phyloP scores from a whole-genome alignment of 2,329 filamentous ascomycete species.

The Aureobasidium sp. region DNA sequence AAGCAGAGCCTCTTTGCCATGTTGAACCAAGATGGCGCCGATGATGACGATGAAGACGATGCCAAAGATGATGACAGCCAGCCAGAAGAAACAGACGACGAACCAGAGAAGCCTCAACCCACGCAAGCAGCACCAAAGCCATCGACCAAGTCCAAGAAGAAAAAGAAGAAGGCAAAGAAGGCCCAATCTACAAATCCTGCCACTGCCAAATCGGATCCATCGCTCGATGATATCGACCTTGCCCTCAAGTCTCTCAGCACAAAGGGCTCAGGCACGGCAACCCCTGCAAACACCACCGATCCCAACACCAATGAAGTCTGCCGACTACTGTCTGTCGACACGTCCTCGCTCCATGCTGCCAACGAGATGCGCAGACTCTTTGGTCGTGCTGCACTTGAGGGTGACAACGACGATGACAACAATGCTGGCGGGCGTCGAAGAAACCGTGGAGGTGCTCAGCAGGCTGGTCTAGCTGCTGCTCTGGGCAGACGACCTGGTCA shows the following conservation, averaged over 20 bases:
- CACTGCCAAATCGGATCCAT: slow-evolving; percentile 21
- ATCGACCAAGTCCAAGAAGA: slow-evolving; percentile 27
- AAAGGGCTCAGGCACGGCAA: slow-evolving; percentile 20
- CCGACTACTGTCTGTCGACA: slow-evolving; percentile 53
- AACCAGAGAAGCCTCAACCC: slow-evolving; percentile 17
- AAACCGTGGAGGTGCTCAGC: slow-evolving; percentile 45
- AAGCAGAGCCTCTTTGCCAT: slow-evolving; percentile 40
- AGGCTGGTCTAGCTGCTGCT: slow-evolving; percentile 52
- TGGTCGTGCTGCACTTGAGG: slow-evolving; percentile 55
- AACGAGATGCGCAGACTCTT: slow-evolving; percentile 85
- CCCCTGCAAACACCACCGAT: slow-evolving; percentile 20
- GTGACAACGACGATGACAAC: slow-evolving; percentile 44
- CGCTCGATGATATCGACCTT: slow-evolving; percentile 57
- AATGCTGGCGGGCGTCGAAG: slow-evolving; percentile 43
- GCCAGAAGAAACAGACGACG: slow-evolving; percentile 28
- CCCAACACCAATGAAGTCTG: slow-evolving; percentile 41
- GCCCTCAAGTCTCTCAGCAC: slow-evolving; percentile 52
- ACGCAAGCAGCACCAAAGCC: background rate
- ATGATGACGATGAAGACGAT: slow-evolving; percentile 29
- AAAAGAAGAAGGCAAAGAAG: slow-evolving; percentile 54
- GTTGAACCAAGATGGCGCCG: slow-evolving; percentile 34
- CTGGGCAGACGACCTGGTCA: slow-evolving; percentile 40
- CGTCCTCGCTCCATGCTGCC: slow-evolving; percentile 69
- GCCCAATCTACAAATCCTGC: slow-evolving; percentile 22
- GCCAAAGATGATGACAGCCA: slow-evolving; percentile 27